phyloP scores from a whole-genome alignment of 176 grass and related monocot species.

The Oryza longistaminata region DNA sequence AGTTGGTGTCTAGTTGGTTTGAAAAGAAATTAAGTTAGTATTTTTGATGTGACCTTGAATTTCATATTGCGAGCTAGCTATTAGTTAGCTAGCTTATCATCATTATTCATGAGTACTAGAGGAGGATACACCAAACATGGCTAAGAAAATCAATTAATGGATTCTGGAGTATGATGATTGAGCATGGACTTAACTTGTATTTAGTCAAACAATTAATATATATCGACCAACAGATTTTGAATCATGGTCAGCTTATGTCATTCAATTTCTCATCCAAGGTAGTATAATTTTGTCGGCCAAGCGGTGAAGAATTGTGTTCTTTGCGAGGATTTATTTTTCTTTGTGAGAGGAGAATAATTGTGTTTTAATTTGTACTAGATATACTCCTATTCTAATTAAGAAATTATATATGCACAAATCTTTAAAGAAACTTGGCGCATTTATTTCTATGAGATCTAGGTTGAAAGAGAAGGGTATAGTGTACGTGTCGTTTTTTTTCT shows the following conservation, averaged over 20 bases:
- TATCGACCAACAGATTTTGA: conserved; percentile 20
- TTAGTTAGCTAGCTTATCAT: conserved; percentile 36
- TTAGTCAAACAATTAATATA: not conserved
- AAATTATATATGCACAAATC: not conserved
- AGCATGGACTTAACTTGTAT: conserved; percentile 27
- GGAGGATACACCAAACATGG: conserved; percentile 41
- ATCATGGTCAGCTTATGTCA: conserved; percentile 16
- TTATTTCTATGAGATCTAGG: not conserved
- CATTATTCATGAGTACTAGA: conserved; percentile 23
- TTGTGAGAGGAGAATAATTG: too few species aligned
- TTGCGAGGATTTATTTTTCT: too few species aligned
- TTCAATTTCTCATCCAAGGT: conserved; percentile 8
- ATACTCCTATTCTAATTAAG: not conserved
- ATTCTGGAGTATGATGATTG: conserved; percentile 31
- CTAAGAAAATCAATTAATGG: conserved; percentile 42
- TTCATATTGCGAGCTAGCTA: conserved; percentile 17
- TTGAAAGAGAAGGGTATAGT: not conserved
- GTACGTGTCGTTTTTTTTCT: not conserved
- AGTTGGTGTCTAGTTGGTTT: conserved; percentile 26
- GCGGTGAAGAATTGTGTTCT: not conserved
- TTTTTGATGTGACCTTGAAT: conserved; percentile 36
- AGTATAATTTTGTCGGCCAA: conserved; percentile 1
- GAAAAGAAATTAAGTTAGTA: not conserved
- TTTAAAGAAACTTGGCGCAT: not conserved
- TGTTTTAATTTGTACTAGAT: not conserved